Conservation (phyloP, 768 basidiomycete species). For the Hericium coralloides region DNA sequence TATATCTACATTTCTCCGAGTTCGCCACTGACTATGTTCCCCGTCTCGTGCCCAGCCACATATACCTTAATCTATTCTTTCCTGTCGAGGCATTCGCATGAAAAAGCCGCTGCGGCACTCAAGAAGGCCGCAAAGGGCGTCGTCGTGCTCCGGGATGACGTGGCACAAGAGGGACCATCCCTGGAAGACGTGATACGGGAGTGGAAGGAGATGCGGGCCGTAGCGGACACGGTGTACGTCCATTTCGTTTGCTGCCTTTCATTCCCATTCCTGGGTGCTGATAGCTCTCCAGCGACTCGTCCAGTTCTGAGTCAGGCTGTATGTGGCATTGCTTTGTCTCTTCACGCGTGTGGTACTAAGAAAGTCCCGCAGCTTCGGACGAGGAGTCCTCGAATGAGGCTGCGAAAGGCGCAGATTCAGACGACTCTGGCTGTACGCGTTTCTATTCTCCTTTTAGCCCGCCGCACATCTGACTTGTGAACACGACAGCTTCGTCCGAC, state of each 20-base stretch:
- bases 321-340: not conserved
- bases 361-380: not conserved
- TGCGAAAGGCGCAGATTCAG: not conserved
- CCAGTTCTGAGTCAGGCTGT: conserved; percentile 17
- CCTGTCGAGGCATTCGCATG: conserved; percentile 53
- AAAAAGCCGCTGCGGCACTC: conserved; percentile 63
- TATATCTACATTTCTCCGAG: not conserved
- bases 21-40: not conserved
- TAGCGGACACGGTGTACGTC: conserved; percentile 7
- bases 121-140: conserved; percentile 63
- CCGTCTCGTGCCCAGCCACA: conserved; percentile 36
- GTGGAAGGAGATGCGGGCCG: conserved; percentile 38
- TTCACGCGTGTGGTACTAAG: conserved; percentile 2
- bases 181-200: conserved; percentile 57
- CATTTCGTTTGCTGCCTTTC: not conserved
- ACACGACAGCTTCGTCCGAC: not conserved
- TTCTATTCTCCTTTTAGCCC: no score
- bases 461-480: no score
- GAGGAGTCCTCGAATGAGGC: not conserved
- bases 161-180: conserved; percentile 37
- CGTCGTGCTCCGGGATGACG: conserved; percentile 50
- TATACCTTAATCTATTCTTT: conserved; percentile 75
- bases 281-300: conserved; percentile 1
- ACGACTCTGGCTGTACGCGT: not conserved
- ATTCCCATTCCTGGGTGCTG: not conserved